Evolutionary conservation across 225 moss, liverwort and hornwort species (phyloP), one percentile per base, ranked within the genome.

Genomic region (Rhytidiadelphus loreus): DNA sequence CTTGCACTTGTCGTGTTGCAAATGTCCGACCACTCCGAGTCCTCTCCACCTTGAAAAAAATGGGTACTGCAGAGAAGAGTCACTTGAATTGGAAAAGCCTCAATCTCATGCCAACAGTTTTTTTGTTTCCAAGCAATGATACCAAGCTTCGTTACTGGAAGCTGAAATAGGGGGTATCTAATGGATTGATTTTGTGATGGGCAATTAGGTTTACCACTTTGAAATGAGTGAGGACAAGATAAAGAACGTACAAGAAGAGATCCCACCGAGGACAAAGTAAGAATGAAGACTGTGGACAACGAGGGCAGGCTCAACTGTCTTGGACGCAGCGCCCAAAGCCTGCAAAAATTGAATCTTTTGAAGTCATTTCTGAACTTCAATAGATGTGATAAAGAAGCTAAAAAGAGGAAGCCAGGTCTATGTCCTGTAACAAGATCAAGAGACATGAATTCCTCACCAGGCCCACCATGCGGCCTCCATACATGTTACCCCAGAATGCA

Each of bases 1-100:
- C 95, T 88, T 94, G 93, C 84, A 97, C 96, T 76, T 95, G 93
- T 86, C 96, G 88, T 37, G 97, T 95, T 58, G 95, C 92, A 91
- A 95, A 95, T 35, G 90, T 88, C 65, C 84, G 87, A 89, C 97
- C 93, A 78, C 95, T 93, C 28, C 96, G 92, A 83, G 92, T 92
- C 87, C 92, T 93, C 77, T 97, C 93, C 33, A 97, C 95, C 81
- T 93, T 88, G 88, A 95, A 94, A 59, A 90, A 84, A 80, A 94
- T 86, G 62, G 93, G 83, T 53, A 90, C 95, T 96, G 95, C 88
- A 80, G 62, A 64, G 81, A 79, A 63, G 56, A 56, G 81, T 59
- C 22, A 39, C 39, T 19, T 21, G 44, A 59, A n/a, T 22, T 12
- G 41, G 43, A 21, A 81, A 73, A 89, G 25, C 9, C 39, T 56